Base-by-base conservation (phyloP, 164 flowering plant genomes). In the Chimonanthus praecox region DNA sequence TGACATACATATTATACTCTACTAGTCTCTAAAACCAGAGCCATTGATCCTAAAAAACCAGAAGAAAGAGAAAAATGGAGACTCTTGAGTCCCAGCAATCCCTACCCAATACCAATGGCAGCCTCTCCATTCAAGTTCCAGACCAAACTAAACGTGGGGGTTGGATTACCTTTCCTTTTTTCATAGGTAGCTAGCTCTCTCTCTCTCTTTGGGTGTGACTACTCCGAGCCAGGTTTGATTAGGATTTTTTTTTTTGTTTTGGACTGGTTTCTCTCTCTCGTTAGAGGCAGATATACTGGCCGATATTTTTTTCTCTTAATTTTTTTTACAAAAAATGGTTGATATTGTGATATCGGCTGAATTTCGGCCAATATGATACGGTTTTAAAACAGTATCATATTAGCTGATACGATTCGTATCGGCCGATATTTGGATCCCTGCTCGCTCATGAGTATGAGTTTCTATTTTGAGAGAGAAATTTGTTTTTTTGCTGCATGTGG, bases 111-210 rank as follows among this genome's bases (percentile, higher is more conserved):
- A 65, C 3, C 48, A 13, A 47, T 8, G 50, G 50, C 50, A 33
- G 6, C 49, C 16, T 47, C 70, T 13, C 70, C 4, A 5, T 47
- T 7, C 47, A 47, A 47, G 18, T 46, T 33, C 5, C 70, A 47
- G 8, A 49, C 15, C 15, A n/a, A 7, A 20, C 16, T 21, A 60
- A 71, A 60, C 49, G 15, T 11, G 68, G 74, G 10, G 74, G 74
- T 63, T 74, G 76, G 76, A 62, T 60, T 43, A 62, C 76, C 58
- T 47, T 74, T 67, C 76, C 71, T n/a, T 68, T 68, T 46, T 10
- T 74, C 71, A 7, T 11, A 20, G 72, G 61, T 51, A 5, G 8
- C 62, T 51, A 5, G 8, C 62, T 73, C 47, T 72, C 75, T 73
- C 49, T 70, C 64, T 70, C 64, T 54, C 64, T 54, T 49, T 43